Evolutionary conservation across 805 yeast species (phyloP).

Genomic region (Hanseniaspora nectarophila): DNA sequence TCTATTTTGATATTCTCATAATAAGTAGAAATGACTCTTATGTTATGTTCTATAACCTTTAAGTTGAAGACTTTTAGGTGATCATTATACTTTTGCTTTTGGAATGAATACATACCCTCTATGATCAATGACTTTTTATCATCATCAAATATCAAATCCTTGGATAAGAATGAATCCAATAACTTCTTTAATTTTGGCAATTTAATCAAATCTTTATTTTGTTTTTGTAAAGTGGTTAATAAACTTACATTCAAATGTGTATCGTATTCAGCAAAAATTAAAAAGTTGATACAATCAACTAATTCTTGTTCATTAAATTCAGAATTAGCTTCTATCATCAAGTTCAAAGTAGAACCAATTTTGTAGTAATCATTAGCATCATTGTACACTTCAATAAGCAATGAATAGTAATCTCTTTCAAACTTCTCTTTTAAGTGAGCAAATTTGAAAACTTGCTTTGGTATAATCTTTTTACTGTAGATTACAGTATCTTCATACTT

Average conservation of each 20-base stretch:
- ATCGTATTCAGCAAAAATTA: conserved; percentile 9
- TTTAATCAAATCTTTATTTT: conserved; percentile 9
- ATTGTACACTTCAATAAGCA: conserved; percentile 11
- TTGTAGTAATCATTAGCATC: conserved; percentile 1
- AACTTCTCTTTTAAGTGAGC: conserved; percentile 3
- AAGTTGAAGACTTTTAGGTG: conserved; percentile 76
- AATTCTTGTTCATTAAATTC: conserved; percentile 6
- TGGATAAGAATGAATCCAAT: conserved; percentile 6
- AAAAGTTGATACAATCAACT: conserved; percentile 10
- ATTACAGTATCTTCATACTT: conserved; percentile 9
- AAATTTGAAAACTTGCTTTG: conserved; percentile 14
- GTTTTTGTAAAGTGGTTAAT: background rate
- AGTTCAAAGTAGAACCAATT: conserved; percentile 9
- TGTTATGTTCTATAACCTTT: conserved; percentile 85
- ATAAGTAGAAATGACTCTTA: conserved; percentile 76
- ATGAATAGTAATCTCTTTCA: conserved; percentile 7
- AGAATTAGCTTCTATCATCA: background rate
- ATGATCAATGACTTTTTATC: background rate
- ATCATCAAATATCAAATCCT: background rate
- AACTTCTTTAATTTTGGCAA: conserved; percentile 1
- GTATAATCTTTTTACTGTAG: conserved; percentile 12
- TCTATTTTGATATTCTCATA: conserved; percentile 70
- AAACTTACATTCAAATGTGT: conserved; percentile 8
- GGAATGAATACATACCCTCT: conserved; percentile 6
- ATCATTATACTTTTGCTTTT: conserved; percentile 17